Base-by-base conservation (phyloP, 2,329 filamentous ascomycete genomes). In the Aspergillus hortae region DNA sequence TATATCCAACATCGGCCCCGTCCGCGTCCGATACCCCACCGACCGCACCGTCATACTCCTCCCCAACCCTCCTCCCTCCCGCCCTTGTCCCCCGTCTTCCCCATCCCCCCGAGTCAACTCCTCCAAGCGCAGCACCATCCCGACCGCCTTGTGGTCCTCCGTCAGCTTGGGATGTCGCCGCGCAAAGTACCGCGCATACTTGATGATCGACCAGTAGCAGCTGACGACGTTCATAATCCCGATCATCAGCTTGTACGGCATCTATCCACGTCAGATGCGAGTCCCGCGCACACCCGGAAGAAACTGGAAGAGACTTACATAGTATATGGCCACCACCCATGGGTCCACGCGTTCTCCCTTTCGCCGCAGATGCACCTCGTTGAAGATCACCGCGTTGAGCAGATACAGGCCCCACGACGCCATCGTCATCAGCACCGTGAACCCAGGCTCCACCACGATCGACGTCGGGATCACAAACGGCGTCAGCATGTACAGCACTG, bases 391-490 rank as follows among this genome's bases (percentile, higher is more conserved):
- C 44, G 70, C 69, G 60, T 75, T 74, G 57, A 74, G 35, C 42
- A 74, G 59, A 52, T 79, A 78, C 61, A 79, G 64, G 11, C 55
- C 68, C 12, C 75, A 51, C 0, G 73, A 76, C 2, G 54, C 53
- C 6, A 60, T 64, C 15, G 73, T 61, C 1, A 78, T 57, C 42
- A 70, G 71, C 6, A 65, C 68, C 35, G 66, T 70, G 54, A 78
- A 78, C 1, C 51, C 56, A 9, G 75, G 75, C 10, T 69, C 64
- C 15, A 76, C 70, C 40, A 71, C 61, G 52, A 79, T 72, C 0
- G 73, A 74, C 5, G 79, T 75, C 1, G 74, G 74, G 0, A 79
- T 61, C 12, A 77, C 63, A 51, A 78, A 75, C 1, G 75, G 75
- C 1, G 74, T 72, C 30, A 75, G 56, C 14, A 79, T 66, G 54